Base-by-base conservation (phyloP, 257 asterid genomes). In the Solanum pinnatisectum region DNA sequence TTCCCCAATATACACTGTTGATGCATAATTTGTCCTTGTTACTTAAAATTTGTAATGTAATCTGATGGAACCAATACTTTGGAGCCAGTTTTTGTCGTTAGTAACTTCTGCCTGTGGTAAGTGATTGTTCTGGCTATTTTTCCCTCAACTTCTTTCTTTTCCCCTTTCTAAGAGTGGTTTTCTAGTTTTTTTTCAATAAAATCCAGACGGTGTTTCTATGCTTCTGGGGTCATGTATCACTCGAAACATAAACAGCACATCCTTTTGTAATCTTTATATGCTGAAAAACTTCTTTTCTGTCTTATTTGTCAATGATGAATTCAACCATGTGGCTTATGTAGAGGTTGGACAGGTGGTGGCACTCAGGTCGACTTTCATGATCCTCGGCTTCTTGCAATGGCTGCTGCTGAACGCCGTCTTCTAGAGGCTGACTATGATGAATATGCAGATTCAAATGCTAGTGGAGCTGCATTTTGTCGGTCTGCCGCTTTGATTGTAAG, bases 401-500 rank as follows among this genome's bases (percentile, higher is more conserved):
- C 93, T 13, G 90, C 91, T 5, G 92, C 94, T 9, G 93, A 92
- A 86, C 92, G 87, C 36, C 94, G 85, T 71, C 89, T 92, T 86
- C 88, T 91, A 16, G 94, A 91, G 30, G 87, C 93, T 32, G 92
- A 92, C 23, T 91, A 89, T 90, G 93, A 90, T 84, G 94, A 92
- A 35, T 91, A 91, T 87, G 81, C 90, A 59, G 93, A 89, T 87
- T 88, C 90, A 86, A 91, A 44, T 89, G 91, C 92, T 72, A 92
- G 90, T 83, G 93, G 94, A 87, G 92, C 93, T 85, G 94, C 92
- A 87, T 92, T 92, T 89, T 91, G 89, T 56, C 94, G 94, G 5
- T 91, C 93, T 86, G 92, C 88, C 86, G 93, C 92, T 87, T 88
- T 91, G 87, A 90, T 92, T 60, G 94, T 92, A 90, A 65, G 90